phyloP scores from a whole-genome alignment of 331 rosid genomes.

The Erythrophleum ivorense region DNA sequence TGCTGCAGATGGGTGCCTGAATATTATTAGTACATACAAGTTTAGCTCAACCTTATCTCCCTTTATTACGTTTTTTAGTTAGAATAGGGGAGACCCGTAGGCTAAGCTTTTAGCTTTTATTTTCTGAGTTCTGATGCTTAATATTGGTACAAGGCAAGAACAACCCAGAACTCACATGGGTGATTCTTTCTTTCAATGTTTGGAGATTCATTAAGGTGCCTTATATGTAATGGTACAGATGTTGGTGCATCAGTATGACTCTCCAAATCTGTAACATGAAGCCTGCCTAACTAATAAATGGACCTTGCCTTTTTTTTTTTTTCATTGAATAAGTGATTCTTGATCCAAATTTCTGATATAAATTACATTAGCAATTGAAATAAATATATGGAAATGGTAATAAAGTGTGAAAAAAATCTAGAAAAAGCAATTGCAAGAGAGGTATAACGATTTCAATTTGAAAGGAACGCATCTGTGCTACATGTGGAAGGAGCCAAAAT shows the following conservation, averaged over 20 bases:
- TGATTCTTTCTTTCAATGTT: slow-evolving; percentile 38
- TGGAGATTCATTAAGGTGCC: not conserved
- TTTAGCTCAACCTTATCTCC: slow-evolving; percentile 35
- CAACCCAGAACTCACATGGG: slow-evolving; percentile 24
- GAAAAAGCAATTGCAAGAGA: not conserved
- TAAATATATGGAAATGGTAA: no score
- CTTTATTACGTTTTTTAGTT: slow-evolving; percentile 32
- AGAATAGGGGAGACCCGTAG: slow-evolving; percentile 42
- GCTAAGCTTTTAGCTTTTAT: not conserved
- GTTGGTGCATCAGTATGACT: not conserved
- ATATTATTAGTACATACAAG: not conserved
- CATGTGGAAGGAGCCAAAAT: slow-evolving; percentile 38
- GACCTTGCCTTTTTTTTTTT: not conserved
- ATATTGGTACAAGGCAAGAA: slow-evolving; percentile 5
- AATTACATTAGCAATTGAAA: not conserved
- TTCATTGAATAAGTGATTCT: not conserved
- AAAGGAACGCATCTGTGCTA: slow-evolving; percentile 19
- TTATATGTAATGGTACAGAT: not conserved
- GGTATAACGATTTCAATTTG: not conserved
- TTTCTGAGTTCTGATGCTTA: slow-evolving; percentile 31
- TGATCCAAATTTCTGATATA: not conserved
- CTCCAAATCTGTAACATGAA: slow-evolving; percentile 7
- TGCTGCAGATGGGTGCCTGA: slow-evolving; percentile 40
- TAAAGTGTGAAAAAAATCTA: not conserved
- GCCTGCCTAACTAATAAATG: slow-evolving; percentile 14